Base-by-base conservation (phyloP, 768 basidiomycete species). In the Podaxis sp. region DNA sequence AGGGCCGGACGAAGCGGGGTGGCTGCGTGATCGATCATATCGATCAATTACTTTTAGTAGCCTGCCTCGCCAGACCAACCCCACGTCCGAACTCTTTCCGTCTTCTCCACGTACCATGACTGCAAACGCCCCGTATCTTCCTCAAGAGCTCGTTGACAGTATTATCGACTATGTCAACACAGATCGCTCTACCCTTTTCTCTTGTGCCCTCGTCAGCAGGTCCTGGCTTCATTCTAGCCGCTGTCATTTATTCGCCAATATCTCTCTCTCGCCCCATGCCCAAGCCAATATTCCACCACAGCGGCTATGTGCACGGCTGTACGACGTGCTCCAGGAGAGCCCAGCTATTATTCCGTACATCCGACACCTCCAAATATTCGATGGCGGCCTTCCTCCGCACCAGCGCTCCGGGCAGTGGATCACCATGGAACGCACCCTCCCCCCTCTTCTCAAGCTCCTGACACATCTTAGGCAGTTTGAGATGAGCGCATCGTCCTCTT, bases 71-170 rank as follows among this genome's bases (percentile, higher is more conserved):
- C 28, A 24, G 26, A 28, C 39, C 44, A 51, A 11, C 57, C 56
- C 46, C 54, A 46, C 46, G 49, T 58, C 46, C 38, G 36, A 61
- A 36, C 61, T 65, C 57, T 36, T 57, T 58, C 38, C 55, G 26
- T 64, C 44, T 58, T 54, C 51, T 40, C 42, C 30, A 42, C 66
- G 33, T 42, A 59, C 65, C 51, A 68, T 65, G 68, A 46, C 57
- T 30, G 49, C 52, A 22, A 61, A 65, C 52, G 53, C 68, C 19
- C 68, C 67, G 28, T 67, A 61, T 38, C 74, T 81, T 9, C 80
- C 80, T 1, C 80, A 82, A 66, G 80, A 82, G 67, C 76, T 81
- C 48, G 73, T 79, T n/a, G 81, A 82, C 73, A 69, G 77, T 60
- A 77, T 81, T 66, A 72, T 82, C 68, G 81, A 81, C 72, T 73